A percentile compares a stretch with the other conserved stretches of the same genome.
phyloP scores from a whole-genome alignment of 257 asterid species.

The Salvia rosmarinus region DNA sequence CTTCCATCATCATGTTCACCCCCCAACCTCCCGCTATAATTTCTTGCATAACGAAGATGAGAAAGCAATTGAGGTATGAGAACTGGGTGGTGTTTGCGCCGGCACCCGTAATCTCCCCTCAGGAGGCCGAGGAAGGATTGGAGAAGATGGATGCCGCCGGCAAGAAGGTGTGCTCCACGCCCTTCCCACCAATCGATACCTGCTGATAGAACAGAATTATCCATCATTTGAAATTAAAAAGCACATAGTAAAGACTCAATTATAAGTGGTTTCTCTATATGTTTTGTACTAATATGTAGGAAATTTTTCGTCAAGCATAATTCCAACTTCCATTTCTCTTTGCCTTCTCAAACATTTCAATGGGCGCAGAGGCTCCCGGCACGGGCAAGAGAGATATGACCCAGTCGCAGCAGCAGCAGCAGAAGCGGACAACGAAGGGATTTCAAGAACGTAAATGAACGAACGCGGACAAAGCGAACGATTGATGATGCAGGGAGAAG shows the following conservation, averaged over 20 bases:
- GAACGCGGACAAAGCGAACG: conserved; percentile 10
- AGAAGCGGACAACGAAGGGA: conserved; percentile 4
- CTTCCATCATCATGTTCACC: conserved; percentile 11
- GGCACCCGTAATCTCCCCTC: conserved; percentile 45
- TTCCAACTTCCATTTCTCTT: conserved; percentile 25
- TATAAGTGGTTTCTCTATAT: conserved; percentile 2
- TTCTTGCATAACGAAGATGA: conserved; percentile 36
- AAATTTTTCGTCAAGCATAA: conserved; percentile 24
- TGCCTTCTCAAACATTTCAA: conserved; percentile 21
- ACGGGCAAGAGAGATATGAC: conserved; percentile 4
- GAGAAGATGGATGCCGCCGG: conserved; percentile 33
- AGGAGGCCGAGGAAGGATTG: conserved; percentile 52
- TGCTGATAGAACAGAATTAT: conserved; percentile 45
- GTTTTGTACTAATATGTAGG: conserved; percentile 3
- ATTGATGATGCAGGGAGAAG: conserved; percentile 31
- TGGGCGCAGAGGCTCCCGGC: conserved; percentile 5
- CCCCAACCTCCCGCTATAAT: conserved; percentile 16
- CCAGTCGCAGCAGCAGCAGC: background rate
- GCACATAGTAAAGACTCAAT: background rate
- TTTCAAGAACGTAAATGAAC: conserved; percentile 19
- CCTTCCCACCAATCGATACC: conserved; percentile 47
- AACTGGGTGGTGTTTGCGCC: conserved; percentile 64
- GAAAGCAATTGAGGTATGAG: conserved; percentile 45
- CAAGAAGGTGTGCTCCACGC: conserved; percentile 38
- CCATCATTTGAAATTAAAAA: conserved; percentile 35